phyloP scores from a whole-genome alignment of 2,329 filamentous ascomycete species.

The Diplodia seriata region DNA sequence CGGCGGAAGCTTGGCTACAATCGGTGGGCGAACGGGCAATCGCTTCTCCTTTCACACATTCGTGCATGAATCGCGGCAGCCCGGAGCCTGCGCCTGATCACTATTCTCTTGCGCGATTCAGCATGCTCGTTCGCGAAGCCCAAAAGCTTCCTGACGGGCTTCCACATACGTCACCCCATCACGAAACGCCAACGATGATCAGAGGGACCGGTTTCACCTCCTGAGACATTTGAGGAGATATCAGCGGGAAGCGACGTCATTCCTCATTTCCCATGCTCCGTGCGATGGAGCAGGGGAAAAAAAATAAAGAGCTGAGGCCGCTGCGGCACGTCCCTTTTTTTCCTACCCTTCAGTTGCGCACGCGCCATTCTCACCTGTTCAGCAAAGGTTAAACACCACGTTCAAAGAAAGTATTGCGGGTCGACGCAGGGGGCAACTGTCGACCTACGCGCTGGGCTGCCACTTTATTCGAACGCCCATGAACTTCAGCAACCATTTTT shows the following conservation, averaged over 20 bases:
- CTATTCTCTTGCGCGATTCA: constrained; percentile 8
- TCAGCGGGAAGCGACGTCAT: constrained; percentile 17
- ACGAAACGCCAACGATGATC: constrained; percentile 10
- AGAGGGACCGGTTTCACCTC: constrained; percentile 21
- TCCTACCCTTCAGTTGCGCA: constrained; percentile 11
- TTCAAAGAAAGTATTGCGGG: constrained; percentile 10
- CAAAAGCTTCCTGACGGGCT: constrained; percentile 4
- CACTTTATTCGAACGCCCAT: background rate
- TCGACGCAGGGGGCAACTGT: constrained; percentile 16
- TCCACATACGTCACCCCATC: constrained; percentile 25
- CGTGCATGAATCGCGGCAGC: constrained; percentile 12
- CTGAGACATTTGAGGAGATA: constrained; percentile 13
- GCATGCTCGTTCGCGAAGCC: constrained; percentile 1
- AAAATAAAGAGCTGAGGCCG: constrained; percentile 14
- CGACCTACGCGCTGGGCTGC: background rate
- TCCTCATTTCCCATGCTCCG: constrained; percentile 22
- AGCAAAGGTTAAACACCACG: background rate
- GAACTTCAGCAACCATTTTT: background rate
- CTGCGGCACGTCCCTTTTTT: constrained; percentile 25
- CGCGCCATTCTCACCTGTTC: background rate
- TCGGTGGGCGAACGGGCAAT: constrained; percentile 13
- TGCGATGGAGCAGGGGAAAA: background rate
- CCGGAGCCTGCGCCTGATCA: background rate
- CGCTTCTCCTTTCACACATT: background rate
- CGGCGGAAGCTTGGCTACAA: background rate